phyloP scores from a whole-genome alignment of 2,329 filamentous ascomycete genomes.

The Beauveria varroae region DNA sequence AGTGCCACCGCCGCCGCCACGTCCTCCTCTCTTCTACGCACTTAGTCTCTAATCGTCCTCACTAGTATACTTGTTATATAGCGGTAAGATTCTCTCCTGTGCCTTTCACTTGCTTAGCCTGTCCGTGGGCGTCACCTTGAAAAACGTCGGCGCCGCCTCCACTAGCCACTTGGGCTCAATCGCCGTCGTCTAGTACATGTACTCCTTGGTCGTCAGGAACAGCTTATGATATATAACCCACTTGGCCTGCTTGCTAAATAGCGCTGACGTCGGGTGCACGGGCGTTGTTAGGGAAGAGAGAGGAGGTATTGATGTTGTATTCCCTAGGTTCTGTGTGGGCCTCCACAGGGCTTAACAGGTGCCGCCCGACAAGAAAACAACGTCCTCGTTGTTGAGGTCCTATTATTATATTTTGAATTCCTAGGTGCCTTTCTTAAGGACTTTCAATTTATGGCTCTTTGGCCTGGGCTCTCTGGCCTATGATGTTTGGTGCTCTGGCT shows the following conservation, averaged over 20 bases:
- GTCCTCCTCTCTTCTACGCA: constrained; percentile 75
- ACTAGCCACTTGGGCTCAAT: constrained; percentile 95
- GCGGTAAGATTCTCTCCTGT: constrained; percentile 87
- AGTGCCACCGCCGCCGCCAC: constrained; percentile 80
- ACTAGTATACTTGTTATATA: constrained; percentile 86
- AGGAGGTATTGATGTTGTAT: no score
- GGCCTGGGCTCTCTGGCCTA: no score
- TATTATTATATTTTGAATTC: no score
- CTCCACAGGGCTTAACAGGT: no score
- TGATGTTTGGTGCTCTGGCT: no score
- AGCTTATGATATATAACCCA: constrained; percentile 92
- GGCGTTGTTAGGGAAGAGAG: constrained; percentile 46
- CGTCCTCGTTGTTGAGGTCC: no score
- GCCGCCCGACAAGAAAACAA: no score
- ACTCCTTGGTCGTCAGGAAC: constrained; percentile 92
- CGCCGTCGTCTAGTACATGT: constrained; percentile 89
- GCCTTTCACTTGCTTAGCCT: constrained; percentile 83
- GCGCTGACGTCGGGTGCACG: constrained; percentile 82
- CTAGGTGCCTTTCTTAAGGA: no score
- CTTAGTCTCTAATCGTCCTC: constrained; percentile 94
- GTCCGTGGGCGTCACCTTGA: constrained; percentile 90
- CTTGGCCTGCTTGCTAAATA: constrained; percentile 94
- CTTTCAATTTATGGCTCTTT: no score
- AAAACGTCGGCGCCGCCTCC: constrained; percentile 96
- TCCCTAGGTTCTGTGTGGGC: no score